Conservation (phyloP, 176 grass and related monocot genomes). For the Hyparrhenia diplandra region DNA sequence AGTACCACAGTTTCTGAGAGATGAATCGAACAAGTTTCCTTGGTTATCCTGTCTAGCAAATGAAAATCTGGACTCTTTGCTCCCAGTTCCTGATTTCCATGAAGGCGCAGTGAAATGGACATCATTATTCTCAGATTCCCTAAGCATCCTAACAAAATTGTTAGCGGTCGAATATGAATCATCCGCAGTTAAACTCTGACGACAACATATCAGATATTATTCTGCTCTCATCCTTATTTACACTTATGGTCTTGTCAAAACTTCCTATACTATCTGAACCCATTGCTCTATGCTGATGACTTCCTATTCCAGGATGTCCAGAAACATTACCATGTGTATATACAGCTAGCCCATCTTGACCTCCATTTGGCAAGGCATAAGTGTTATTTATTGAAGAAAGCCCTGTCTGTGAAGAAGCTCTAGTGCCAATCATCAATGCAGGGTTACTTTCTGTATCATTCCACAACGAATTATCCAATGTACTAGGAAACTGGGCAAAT, state of each 20-base stretch:
- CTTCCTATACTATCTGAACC: conserved; percentile 31
- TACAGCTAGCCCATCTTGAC: conserved; percentile 28
- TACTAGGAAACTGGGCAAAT: conserved; percentile 18
- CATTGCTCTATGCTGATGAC: conserved; percentile 27
- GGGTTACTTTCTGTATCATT: conserved; percentile 26
- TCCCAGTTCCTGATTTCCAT: conserved; percentile 53
- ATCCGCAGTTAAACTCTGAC: conserved; percentile 92
- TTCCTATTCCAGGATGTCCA: conserved; percentile 35
- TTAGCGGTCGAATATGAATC: conserved; percentile 58
- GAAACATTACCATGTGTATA: conserved; percentile 32
- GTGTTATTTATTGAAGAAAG: conserved; percentile 26
- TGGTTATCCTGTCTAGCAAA: conserved; percentile 93
- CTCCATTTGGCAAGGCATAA: conserved; percentile 33
- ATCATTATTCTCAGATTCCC: conserved; percentile 51
- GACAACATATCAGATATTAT: conserved; percentile 88
- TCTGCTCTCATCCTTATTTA: conserved; percentile 78
- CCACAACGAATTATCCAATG: conserved; percentile 27
- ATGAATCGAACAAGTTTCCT: conserved; percentile 39
- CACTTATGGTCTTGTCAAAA: conserved; percentile 52
- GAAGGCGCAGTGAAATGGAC: conserved; percentile 27
- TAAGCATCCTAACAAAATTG: conserved; percentile 63
- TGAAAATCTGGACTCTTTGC: conserved; percentile 82
- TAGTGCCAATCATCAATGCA: conserved; percentile 5
- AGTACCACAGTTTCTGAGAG: conserved; percentile 42
- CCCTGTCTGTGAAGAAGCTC: conserved; percentile 9